Percentiles rank a stretch among this genome's conserved stretches.
Evolutionary conservation across 768 basidiomycete genomes (phyloP).

Genomic region (Lentinula sp.): DNA sequence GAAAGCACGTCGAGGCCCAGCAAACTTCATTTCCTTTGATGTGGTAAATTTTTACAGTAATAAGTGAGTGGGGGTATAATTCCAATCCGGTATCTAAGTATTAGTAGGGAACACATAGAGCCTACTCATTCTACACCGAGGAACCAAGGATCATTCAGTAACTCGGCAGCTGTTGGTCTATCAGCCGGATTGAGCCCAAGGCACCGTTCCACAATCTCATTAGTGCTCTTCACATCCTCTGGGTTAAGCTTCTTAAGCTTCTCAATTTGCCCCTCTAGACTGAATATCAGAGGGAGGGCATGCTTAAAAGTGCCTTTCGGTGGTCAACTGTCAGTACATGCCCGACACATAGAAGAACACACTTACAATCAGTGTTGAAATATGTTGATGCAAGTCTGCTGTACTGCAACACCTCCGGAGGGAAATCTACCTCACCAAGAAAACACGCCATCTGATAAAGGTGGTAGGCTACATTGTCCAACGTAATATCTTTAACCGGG

Average conservation of each 20-base stretch:
- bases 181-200: slow-evolving; percentile 9
- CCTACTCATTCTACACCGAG: background rate
- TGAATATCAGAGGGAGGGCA: background rate
- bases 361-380: slow-evolving; percentile 1
- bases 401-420: background rate
- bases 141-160: slow-evolving; percentile 12
- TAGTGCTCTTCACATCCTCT: background rate
- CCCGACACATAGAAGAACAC: background rate
- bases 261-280: background rate
- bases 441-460: slow-evolving; percentile 6
- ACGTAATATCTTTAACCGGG: background rate
- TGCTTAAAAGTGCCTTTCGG: background rate
- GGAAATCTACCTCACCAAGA: background rate
- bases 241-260: background rate
- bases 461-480: background rate
- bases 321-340: background rate
- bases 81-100: too few relatives aligned
- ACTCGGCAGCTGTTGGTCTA: slow-evolving; percentile 10
- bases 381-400: background rate
- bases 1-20: too few relatives aligned
- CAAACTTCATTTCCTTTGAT: too few relatives aligned
- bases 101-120: too few relatives aligned
- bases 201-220: slow-evolving; percentile 9
- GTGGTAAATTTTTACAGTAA: too few relatives aligned
- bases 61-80: too few relatives aligned